These are phyloP conservation scores for Coriolopsis trogii DNA, from an alignment of 1,284 basidiomycete species.

Conservation along the genomic window DNA sequence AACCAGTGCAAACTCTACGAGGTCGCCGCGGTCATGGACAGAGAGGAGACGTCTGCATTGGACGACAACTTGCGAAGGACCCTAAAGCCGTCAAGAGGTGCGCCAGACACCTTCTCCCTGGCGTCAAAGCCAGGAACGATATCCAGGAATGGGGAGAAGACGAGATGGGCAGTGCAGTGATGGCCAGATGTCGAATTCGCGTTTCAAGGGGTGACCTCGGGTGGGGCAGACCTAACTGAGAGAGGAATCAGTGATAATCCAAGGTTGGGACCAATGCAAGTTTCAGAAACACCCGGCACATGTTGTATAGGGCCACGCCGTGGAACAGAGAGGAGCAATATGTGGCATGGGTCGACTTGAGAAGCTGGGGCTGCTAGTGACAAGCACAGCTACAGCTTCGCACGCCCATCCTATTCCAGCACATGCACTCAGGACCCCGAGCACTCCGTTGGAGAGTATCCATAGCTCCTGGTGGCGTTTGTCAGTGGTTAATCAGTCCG, in stretches of 20 bases:
- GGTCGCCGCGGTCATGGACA: too few species aligned
- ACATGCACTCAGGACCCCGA: slow-evolving; percentile 14
- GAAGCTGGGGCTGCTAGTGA: too few species aligned
- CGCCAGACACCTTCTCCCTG: slow-evolving; percentile 10
- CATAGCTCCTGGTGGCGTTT: slow-evolving; percentile 14
- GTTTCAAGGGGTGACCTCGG: slow-evolving; percentile 25
- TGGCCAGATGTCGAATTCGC: slow-evolving; percentile 20
- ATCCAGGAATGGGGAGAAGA: slow-evolving; percentile 12
- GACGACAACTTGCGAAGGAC: background rate
- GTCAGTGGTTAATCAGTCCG: slow-evolving; percentile 4
- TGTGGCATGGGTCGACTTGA: too few species aligned
- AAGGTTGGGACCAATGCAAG: slow-evolving; percentile 12
- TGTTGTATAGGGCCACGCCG: too few species aligned
- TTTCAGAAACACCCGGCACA: slow-evolving; percentile 29
- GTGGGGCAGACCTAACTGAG: background rate
- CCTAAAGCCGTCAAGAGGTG: slow-evolving; percentile 11
- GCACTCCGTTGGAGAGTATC: slow-evolving; percentile 15
- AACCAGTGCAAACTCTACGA: too few species aligned
- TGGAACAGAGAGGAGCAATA: too few species aligned
- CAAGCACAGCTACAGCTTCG: slow-evolving; percentile 12
- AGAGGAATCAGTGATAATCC: slow-evolving; percentile 8
- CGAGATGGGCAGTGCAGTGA: slow-evolving; percentile 22
- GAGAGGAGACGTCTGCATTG: background rate
- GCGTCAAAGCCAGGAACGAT: slow-evolving; percentile 15
- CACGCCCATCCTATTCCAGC: slow-evolving; percentile 7